Evolutionary conservation across 768 basidiomycete species (phyloP), one percentile per base, ranked within the genome.

Genomic region (Termitomyces eurrhizus): DNA sequence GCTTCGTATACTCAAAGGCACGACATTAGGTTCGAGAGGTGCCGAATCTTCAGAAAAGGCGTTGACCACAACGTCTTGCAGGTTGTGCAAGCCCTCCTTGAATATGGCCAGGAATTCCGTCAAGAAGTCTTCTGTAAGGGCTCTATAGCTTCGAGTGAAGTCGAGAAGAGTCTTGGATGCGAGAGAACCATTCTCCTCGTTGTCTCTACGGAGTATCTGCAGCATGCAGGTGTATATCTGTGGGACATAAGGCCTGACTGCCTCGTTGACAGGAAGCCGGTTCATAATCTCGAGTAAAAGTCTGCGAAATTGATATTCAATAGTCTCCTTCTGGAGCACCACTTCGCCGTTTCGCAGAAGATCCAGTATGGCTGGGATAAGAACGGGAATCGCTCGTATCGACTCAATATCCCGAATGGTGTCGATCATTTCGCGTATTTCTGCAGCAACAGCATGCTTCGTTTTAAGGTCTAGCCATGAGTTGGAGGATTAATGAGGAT

Each of bases 141-240:
- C 74, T 67, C 90, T 84, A 70, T 90, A 92, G 54, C 82, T 84
- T 52, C 96, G 86, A 68, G 92, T 84, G 24, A 95, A 80, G 74
- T 99, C 96, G 60, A 93, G 88, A 68, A 97, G 80, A 58, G 88
- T 90, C 75, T 98, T 98, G 81, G 95, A 93, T 58, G 89, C 90
- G 2, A 87, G 82, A 36, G 89, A 82, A 2, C 92, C 97, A 68
- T 95, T 95, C 71, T 99, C 97, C 74, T 99, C 97, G 70, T 97
- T 98, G 77, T 99, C 97, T 65, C 84, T 78, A 29, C 90, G 87
- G 35, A 98, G 80, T 56, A 94, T 78, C 63, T 92, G 81, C 41
- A 98, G 80, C 86, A 97, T 87, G 56, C 93, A 87, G 57, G 80
- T 80, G 71, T 91, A 90, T 49, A 98, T 83, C 2, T 81, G 70